Evolutionary conservation across 495 filamentous ascomycete species (phyloP), one percentile per base, ranked within the genome.

Genomic region (Penicillium paxilli): DNA sequence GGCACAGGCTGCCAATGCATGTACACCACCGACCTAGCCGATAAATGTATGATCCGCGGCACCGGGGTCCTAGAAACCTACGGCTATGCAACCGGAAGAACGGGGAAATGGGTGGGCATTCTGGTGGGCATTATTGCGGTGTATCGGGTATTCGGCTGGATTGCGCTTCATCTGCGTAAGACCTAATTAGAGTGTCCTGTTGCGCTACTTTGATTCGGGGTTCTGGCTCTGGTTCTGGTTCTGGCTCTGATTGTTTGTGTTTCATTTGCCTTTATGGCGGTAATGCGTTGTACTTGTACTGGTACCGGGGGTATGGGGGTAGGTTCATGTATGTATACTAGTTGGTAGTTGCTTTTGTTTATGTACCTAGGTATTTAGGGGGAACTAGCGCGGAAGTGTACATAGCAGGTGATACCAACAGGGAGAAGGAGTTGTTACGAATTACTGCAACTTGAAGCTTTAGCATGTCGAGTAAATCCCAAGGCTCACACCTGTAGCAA

Each of bases 71-170:
- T 93, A 38, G 74, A 83, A 52, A 65, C 69, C 19, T 91, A 90
- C 66, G 86, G 83, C 3, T 92, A 89, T 66, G 68, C 72, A 10
- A 81, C 76, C 14, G 86, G 84, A 0, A 65, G 77, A 22, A 83
- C 77, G 24, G 87, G 85, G 0, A 83, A 83, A 54, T 89, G 88
- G 80, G 81, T 89, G 21, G 90, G 89, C 0, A 91, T 92, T 60
- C 69, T 92, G 63, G 55, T 92, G 17, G 83, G 72, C 5, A 92
- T 94, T 50, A 84, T 90, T 65, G 64, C 81, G 0, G 90, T 83
- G 1, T 91, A 90, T 71, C 72, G 90, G 42, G 32, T 91, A 9
- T 74, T 91, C n/a, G 81, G 78, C 12, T 82, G 73, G 73, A 55
- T 76, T 60, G 76, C 66, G 6, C 62, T 77, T 49, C 47, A 59